Evolutionary conservation across 148 eudicot genomes (phyloP).

Genomic region (Cornus controversa): DNA sequence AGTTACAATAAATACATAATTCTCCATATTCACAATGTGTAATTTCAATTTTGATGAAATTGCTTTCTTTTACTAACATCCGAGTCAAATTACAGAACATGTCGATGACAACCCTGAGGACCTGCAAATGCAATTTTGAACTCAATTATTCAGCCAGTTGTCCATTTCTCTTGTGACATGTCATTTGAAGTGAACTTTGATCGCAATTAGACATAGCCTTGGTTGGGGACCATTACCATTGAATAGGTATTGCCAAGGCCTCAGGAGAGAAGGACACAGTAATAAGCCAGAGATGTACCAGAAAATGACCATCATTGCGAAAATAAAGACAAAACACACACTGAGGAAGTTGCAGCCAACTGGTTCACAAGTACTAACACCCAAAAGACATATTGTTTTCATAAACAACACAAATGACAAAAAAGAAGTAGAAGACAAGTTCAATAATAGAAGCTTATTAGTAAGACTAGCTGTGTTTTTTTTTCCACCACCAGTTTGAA

Average conservation of each 20-base stretch:
- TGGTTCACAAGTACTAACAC: neutral
- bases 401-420: neutral
- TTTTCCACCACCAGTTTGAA: neutral
- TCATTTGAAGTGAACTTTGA: neutral
- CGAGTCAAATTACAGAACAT: neutral
- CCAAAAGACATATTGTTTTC: slow-evolving; percentile 2
- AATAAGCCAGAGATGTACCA: neutral
- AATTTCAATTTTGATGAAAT: neutral
- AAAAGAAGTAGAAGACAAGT: neutral
- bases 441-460: neutral
- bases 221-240: neutral
- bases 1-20: too few relatives aligned
- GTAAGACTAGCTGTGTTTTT: neutral
- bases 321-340: neutral
- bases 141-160: neutral
- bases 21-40: neutral
- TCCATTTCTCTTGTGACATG: neutral
- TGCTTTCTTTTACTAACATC: too few relatives aligned
- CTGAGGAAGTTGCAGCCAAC: neutral
- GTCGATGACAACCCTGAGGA: neutral
- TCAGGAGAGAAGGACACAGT: neutral
- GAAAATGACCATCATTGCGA: neutral
- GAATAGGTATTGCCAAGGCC: neutral
- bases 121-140: neutral
- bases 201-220: neutral